Evolutionary conservation across 345 rosid species (phyloP).

Genomic region (Eucalyptus sideroxylon): DNA sequence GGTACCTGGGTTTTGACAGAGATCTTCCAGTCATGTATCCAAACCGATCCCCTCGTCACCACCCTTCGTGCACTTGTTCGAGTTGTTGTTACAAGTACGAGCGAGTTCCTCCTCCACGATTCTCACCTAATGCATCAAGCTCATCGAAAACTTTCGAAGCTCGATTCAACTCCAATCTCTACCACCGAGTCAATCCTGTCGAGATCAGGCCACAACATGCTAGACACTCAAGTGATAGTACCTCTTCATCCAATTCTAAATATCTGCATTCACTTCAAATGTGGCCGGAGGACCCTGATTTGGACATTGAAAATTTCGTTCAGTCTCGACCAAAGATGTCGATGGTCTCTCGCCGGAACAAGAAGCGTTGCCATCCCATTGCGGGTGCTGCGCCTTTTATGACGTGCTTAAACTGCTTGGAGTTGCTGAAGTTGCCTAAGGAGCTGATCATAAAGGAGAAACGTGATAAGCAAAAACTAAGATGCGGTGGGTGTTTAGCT

Average conservation of each 20-base stretch:
- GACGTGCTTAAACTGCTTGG: slow-evolving; percentile 48
- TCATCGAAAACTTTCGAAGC: neutral
- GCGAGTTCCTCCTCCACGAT: neutral
- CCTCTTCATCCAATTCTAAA: neutral
- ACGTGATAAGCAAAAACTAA: slow-evolving; percentile 18
- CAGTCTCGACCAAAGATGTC: slow-evolving; percentile 4
- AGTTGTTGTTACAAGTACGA: neutral
- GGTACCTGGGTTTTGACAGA: neutral
- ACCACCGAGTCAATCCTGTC: neutral
- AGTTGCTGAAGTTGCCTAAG: slow-evolving; percentile 41
- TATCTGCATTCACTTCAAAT: slow-evolving; percentile 8
- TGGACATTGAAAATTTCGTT: slow-evolving; percentile 16
- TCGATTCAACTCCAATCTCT: neutral
- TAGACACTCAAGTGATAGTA: neutral
- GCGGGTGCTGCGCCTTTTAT: slow-evolving; percentile 64
- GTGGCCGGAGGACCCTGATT: slow-evolving; percentile 13
- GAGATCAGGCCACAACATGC: neutral
- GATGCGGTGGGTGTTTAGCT: slow-evolving; percentile 53
- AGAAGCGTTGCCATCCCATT: slow-evolving; percentile 25
- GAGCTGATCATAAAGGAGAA: slow-evolving; percentile 14
- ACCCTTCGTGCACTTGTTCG: neutral
- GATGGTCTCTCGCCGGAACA: slow-evolving; percentile 7
- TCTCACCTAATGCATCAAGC: neutral
- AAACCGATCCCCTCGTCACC: neutral
- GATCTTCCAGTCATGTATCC: neutral